Evolutionary conservation across 257 asterid genomes (phyloP).

Genomic region (Solanum tarijense): DNA sequence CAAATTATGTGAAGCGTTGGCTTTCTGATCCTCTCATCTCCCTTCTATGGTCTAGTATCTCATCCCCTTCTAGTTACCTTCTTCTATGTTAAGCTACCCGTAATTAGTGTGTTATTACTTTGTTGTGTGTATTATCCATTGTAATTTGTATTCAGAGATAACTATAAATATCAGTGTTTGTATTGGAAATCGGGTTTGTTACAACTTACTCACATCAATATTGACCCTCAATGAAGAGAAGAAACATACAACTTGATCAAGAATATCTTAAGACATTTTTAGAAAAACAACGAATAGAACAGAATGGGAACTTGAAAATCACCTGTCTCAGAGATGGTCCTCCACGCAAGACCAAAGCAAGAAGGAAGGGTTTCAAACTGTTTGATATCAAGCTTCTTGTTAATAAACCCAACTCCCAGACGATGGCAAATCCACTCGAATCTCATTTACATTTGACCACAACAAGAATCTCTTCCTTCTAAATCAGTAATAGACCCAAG

Average conservation of each 20-base stretch:
- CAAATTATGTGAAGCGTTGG: too few relatives aligned
- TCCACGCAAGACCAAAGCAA: constrained; percentile 30
- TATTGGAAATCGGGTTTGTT: too few relatives aligned
- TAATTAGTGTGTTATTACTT: too few relatives aligned
- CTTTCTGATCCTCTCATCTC: too few relatives aligned
- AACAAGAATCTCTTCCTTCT: constrained; percentile 22
- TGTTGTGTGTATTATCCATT: too few relatives aligned
- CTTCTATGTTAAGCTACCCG: too few relatives aligned
- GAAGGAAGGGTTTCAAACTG: constrained; percentile 69
- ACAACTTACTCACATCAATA: neutral
- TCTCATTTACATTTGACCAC: constrained; percentile 11
- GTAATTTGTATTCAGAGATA: too few relatives aligned
- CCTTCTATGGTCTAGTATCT: too few relatives aligned
- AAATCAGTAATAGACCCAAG: constrained; percentile 58
- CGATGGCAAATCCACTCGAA: constrained; percentile 77
- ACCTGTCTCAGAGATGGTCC: constrained; percentile 17
- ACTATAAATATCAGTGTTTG: too few relatives aligned
- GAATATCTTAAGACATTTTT: neutral
- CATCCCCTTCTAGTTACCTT: too few relatives aligned
- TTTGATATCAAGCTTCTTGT: constrained; percentile 65
- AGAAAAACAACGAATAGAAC: too few relatives aligned
- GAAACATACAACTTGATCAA: neutral
- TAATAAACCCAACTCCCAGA: constrained; percentile 71
- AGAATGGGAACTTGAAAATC: neutral
- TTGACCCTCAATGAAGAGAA: neutral